phyloP scores from a whole-genome alignment of 345 rosid genomes.

The Hibiscus syriacus region DNA sequence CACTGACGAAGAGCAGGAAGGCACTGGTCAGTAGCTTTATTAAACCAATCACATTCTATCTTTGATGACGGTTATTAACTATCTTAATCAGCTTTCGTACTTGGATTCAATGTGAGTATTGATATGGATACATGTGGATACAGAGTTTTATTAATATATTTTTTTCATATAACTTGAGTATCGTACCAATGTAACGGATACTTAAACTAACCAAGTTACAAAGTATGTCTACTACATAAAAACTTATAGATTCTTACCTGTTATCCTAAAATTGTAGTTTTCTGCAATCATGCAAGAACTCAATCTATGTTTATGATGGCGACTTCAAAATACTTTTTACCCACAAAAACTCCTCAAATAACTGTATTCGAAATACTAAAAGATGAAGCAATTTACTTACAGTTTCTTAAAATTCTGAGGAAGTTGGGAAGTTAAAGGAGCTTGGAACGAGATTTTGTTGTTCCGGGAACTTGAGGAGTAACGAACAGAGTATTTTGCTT shows the following conservation, averaged over 20 bases:
- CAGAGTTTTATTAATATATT: neutral
- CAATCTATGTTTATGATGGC: neutral
- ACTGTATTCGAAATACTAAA: neutral
- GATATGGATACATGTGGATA: neutral
- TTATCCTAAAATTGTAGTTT: too few species aligned
- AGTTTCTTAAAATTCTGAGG: slow-evolving; percentile 74
- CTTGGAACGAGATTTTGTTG: slow-evolving; percentile 22
- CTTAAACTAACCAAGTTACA: too few species aligned
- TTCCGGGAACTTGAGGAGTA: slow-evolving; percentile 36
- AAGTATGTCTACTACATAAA: too few species aligned
- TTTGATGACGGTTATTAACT: neutral
- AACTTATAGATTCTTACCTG: too few species aligned
- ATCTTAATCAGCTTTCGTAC: neutral
- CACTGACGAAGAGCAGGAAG: slow-evolving; percentile 21
- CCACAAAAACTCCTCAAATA: neutral
- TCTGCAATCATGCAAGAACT: neutral
- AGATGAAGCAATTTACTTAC: slow-evolving; percentile 39
- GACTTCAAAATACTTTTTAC: too few species aligned
- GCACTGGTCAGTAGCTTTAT: neutral
- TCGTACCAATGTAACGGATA: too few species aligned
- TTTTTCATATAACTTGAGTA: too few species aligned
- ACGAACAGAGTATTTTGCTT: slow-evolving; percentile 51
- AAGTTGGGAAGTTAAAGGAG: slow-evolving; percentile 38
- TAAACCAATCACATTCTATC: neutral
- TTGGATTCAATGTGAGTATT: neutral